Base-by-base conservation (phyloP, 2,329 filamentous ascomycete genomes). In the Ampelomyces quisqualis region DNA sequence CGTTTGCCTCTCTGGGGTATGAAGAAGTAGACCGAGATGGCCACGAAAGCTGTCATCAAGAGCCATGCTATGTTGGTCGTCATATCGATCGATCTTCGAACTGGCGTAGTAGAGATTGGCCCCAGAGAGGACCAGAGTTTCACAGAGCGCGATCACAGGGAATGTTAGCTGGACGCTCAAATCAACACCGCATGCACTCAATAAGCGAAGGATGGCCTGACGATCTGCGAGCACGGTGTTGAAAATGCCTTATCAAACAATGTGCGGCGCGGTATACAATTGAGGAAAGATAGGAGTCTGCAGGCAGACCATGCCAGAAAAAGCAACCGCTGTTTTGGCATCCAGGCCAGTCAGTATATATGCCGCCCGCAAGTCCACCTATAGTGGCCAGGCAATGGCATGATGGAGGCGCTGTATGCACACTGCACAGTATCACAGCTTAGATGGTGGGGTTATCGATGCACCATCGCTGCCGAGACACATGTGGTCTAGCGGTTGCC, bases 1-100 rank as follows among this genome's bases (percentile, higher is more conserved):
- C 70, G 66, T 45, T 69, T 69, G 40, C 60, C 65, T 40, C 59
- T 57, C 34, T 66, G 63, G 5, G 61, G 22, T 1, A 57, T 23
- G 7, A 73, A 40, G 7, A 62, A 52, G 1, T 57, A 34, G 7
- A 43, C 33, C 7, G 64, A 64, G 32, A 51, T 56, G 9, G 56
- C 20, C 21, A 65, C 17, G 23, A 71, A 67, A 6, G 50, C 55
- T 32, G 58, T 51, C 14, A 61, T 66, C 11, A 70, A 52, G 15
- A 64, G 47, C 37, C 58, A 34, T 2, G 66, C 17, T 10, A 58
- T 5, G 18, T 43, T 47, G 29, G 47, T 47, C 55, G 64, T 63
- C 40, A 40, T 53, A 7, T 13, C 33, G 31, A 13, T 7, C 21
- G 13, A 21, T 7, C n/a, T n/a, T n/a, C n/a, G n/a, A n/a, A n/a